Conservation (phyloP, 2,329 filamentous ascomycete genomes). For the Leptoxyphium fumago region DNA sequence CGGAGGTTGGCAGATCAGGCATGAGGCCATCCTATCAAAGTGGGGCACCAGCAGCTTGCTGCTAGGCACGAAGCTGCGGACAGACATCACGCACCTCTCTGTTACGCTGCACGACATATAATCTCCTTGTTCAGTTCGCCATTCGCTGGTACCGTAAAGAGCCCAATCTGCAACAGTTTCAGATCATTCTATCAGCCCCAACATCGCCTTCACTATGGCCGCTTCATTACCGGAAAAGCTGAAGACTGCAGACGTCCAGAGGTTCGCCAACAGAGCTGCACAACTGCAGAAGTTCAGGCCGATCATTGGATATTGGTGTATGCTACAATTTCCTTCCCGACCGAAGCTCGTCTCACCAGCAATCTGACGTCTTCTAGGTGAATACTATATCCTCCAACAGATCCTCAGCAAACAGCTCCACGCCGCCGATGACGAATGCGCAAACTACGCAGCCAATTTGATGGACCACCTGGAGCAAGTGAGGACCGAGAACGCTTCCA, state of each 20-base stretch:
- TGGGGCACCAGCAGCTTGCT: too few relatives aligned
- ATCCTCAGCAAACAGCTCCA: conserved; percentile 74
- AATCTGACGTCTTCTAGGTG: conserved; percentile 37
- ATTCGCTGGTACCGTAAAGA: too few relatives aligned
- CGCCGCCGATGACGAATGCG: conserved; percentile 59
- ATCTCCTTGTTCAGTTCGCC: too few relatives aligned
- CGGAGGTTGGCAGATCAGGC: too few relatives aligned
- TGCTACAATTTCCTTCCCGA: conserved; percentile 23
- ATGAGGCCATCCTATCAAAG: too few relatives aligned
- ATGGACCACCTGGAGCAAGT: conserved; percentile 86
- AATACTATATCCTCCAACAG: conserved; percentile 86
- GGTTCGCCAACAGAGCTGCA: conserved; percentile 67
- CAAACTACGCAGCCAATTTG: conserved; percentile 63
- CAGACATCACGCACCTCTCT: too few relatives aligned
- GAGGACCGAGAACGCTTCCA: conserved; percentile 56
- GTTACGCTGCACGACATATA: too few relatives aligned
- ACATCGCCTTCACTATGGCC: conserved; percentile 42
- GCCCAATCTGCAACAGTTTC: too few relatives aligned
- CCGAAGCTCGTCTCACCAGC: neutral
- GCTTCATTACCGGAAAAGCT: conserved; percentile 55
- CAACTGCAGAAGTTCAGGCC: conserved; percentile 79
- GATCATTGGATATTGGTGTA: conserved; percentile 90
- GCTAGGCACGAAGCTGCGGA: too few relatives aligned
- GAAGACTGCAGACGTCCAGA: conserved; percentile 56
- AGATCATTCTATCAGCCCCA: too few relatives aligned